Conservation (phyloP, 2,329 filamentous ascomycete genomes). For the Sporothrix schenckii region DNA sequence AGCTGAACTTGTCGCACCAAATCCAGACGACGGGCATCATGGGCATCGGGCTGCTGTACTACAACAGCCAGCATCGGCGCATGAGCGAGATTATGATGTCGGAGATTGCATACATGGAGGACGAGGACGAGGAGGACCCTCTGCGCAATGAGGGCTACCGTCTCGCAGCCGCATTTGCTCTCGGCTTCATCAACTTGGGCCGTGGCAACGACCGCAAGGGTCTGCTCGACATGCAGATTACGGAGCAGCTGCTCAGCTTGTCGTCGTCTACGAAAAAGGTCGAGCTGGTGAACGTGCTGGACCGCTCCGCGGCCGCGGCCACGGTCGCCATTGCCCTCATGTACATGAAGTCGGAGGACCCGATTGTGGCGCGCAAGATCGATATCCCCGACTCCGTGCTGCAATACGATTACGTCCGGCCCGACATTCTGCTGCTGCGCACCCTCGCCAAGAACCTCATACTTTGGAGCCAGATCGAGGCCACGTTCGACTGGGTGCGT, state of each 20-base stretch:
- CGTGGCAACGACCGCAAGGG: slow-evolving; percentile 87
- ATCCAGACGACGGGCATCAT: slow-evolving; percentile 96
- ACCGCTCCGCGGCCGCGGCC: slow-evolving; percentile 90
- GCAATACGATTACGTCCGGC: slow-evolving; percentile 94
- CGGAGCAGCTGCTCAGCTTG: slow-evolving; percentile 81
- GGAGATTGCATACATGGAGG: slow-evolving; percentile 87
- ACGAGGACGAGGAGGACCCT: slow-evolving; percentile 78
- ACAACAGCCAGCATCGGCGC: slow-evolving; percentile 90
- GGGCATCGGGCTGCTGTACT: slow-evolving; percentile 94
- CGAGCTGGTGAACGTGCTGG: slow-evolving; percentile 87
- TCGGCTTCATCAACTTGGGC: slow-evolving; percentile 92
- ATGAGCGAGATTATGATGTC: slow-evolving; percentile 99
- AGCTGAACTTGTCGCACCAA: slow-evolving; percentile 87
- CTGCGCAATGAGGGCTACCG: slow-evolving; percentile 95
- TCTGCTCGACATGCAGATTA: slow-evolving; percentile 89
- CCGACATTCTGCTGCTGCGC: slow-evolving; percentile 86
- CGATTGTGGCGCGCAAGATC: slow-evolving; percentile 83
- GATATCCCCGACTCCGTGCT: slow-evolving; percentile 87
- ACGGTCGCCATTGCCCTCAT: slow-evolving; percentile 88
- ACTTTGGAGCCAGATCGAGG: slow-evolving; percentile 82
- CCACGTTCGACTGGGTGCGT: slow-evolving; percentile 73
- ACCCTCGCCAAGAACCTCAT: slow-evolving; percentile 90
- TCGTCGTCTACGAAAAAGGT: slow-evolving; percentile 90
- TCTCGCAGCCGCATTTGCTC: slow-evolving; percentile 86
- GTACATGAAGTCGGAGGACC: slow-evolving; percentile 95